Conservation (phyloP, 2,329 filamentous ascomycete species). For the Chaetothyriales sp. region DNA sequence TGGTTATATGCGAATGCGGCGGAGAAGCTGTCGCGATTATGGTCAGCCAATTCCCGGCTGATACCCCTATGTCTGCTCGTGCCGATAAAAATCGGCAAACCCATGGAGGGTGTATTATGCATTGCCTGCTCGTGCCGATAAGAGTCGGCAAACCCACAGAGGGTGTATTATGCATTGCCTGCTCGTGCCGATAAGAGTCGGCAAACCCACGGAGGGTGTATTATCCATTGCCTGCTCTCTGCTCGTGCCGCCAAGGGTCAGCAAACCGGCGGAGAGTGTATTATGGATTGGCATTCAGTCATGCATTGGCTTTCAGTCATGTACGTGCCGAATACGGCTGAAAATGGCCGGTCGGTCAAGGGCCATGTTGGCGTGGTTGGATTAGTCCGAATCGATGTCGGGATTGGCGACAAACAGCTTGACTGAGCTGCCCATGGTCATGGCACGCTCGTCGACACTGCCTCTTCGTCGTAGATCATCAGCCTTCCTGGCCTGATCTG, state of each 20-base stretch:
- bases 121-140: too few relatives aligned
- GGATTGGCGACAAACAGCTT: conserved; percentile 36
- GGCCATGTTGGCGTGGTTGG: not conserved
- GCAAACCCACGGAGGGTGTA: not conserved
- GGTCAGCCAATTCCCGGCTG: too few relatives aligned
- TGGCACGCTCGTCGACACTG: conserved; percentile 36
- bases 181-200: not conserved
- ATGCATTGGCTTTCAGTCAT: not conserved
- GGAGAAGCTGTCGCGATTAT: too few relatives aligned
- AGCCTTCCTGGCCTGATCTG: conserved; percentile 28
- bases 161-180: not conserved
- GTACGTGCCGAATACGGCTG: not conserved
- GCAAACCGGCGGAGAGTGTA: not conserved
- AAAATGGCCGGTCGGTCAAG: not conserved
- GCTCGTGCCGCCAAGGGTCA: not conserved
- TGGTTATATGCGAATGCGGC: too few relatives aligned
- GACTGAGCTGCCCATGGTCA: conserved; percentile 31
- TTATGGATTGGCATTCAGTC: too few relatives aligned
- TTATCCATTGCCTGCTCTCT: not conserved
- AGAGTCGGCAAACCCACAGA: too few relatives aligned
- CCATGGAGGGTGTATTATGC: too few relatives aligned
- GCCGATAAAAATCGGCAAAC: too few relatives aligned
- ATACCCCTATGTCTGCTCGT: too few relatives aligned
- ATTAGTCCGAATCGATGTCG: conserved; percentile 27
- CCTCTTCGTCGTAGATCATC: conserved; percentile 34